phyloP scores from a whole-genome alignment of 441 rosid species.

The Biscutella auriculata region DNA sequence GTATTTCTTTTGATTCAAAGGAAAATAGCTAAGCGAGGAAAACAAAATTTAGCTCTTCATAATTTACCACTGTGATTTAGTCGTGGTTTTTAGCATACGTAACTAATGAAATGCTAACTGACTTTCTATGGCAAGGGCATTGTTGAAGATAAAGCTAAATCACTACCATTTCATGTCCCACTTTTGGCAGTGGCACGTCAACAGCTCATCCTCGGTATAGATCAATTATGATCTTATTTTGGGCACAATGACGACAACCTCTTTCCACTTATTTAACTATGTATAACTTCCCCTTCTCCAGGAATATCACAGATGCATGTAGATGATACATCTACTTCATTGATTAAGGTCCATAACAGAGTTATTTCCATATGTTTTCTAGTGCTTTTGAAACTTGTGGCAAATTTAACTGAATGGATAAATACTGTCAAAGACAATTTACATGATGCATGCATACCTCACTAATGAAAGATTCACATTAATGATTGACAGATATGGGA shows the following conservation, averaged over 20 bases:
- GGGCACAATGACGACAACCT: not conserved
- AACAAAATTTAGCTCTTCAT: not conserved
- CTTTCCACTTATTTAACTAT: conserved; percentile 2
- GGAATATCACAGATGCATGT: conserved; percentile 48
- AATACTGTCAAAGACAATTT: not conserved
- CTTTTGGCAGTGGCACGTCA: conserved; percentile 76
- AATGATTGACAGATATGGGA: conserved; percentile 56
- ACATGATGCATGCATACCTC: not conserved
- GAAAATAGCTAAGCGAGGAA: not conserved
- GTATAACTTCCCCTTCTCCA: conserved; percentile 25
- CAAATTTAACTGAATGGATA: not conserved
- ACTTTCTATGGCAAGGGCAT: conserved; percentile 40
- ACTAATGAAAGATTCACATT: conserved; percentile 1
- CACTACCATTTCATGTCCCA: conserved; percentile 68
- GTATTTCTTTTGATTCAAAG: not conserved
- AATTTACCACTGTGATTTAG: not conserved
- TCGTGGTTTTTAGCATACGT: conserved; percentile 5
- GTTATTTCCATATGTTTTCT: conserved; percentile 14
- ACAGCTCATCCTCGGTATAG: conserved; percentile 70
- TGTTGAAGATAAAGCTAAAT: conserved; percentile 63
- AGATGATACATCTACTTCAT: conserved; percentile 31
- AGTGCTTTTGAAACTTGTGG: conserved; percentile 5
- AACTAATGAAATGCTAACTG: conserved; percentile 18
- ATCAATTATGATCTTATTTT: not conserved
- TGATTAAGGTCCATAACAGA: conserved; percentile 46